phyloP scores from a whole-genome alignment of 768 basidiomycete species.

The Nidularia sp. region DNA sequence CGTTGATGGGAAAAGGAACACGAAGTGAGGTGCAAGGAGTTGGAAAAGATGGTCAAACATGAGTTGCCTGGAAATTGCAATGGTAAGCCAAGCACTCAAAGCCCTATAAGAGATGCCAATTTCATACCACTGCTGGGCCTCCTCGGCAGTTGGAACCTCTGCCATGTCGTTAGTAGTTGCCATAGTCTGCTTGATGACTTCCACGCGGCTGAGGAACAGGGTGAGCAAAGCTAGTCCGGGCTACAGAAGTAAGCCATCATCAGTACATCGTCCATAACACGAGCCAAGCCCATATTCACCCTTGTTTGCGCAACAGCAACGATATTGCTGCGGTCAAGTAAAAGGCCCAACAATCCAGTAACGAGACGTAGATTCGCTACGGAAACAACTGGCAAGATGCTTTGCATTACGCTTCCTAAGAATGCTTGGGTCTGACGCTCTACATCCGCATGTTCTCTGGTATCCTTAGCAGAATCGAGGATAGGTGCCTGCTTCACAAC shows the following conservation, averaged over 20 bases:
- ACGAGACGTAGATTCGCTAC: slow-evolving; percentile 78
- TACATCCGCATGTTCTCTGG: slow-evolving; percentile 57
- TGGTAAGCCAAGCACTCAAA: slow-evolving; percentile 5
- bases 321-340: slow-evolving; percentile 78
- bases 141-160: slow-evolving; percentile 63
- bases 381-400: slow-evolving; percentile 78
- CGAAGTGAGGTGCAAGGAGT: slow-evolving; percentile 70
- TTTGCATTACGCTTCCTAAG: slow-evolving; percentile 80
- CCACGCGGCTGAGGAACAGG: slow-evolving; percentile 88
- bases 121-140: slow-evolving; percentile 68
- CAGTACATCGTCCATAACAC: background rate
- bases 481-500: slow-evolving; percentile 77
- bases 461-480: slow-evolving; percentile 65
- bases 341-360: slow-evolving; percentile 78
- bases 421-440: slow-evolving; percentile 92
- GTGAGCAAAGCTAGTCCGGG: slow-evolving; percentile 91
- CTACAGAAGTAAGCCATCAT: slow-evolving; percentile 31
- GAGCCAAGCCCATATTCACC: slow-evolving; percentile 38
- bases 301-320: slow-evolving; percentile 71
- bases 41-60: slow-evolving; percentile 89
- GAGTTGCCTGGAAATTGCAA: slow-evolving; percentile 55
- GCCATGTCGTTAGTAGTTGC: slow-evolving; percentile 44
- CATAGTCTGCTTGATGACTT: slow-evolving; percentile 79
- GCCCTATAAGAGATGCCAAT: background rate
- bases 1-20: slow-evolving; percentile 86